Conservation (phyloP, 352 stramenopile species). For the Chrysophaeum taylorii region DNA sequence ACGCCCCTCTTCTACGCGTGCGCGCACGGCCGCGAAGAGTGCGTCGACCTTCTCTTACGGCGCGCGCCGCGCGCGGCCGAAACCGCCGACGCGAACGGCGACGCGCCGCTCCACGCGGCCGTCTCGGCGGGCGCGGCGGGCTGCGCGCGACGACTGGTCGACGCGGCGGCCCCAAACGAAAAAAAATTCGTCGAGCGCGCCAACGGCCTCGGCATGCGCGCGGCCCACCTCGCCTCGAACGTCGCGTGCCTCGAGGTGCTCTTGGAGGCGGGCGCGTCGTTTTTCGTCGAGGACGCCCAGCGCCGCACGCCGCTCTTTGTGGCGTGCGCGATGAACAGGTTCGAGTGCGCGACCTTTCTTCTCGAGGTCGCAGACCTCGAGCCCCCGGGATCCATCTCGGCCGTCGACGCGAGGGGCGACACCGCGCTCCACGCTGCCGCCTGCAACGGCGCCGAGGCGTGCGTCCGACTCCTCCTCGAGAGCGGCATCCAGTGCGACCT, state of each 20-base stretch:
- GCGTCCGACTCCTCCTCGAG: conserved; percentile 21
- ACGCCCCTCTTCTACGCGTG: conserved; percentile 38
- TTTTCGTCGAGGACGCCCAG: conserved; percentile 15
- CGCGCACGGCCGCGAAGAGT: conserved; percentile 28
- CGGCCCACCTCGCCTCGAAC: conserved; percentile 12
- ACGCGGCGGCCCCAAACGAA: neutral
- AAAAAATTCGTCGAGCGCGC: neutral
- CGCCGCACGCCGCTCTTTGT: conserved; percentile 20
- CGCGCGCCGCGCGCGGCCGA: conserved; percentile 8
- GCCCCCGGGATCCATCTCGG: neutral
- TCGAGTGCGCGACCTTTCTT: conserved; percentile 19
- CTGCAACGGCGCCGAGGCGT: conserved; percentile 20
- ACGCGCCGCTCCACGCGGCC: conserved; percentile 23
- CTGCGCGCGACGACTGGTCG: conserved; percentile 15
- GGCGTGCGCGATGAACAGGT: conserved; percentile 23
- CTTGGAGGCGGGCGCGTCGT: conserved; percentile 11
- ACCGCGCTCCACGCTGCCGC: conserved; percentile 24
- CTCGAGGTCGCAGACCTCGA: conserved; percentile 21
- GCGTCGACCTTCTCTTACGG: conserved; percentile 26
- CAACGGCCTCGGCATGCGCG: conserved; percentile 16
- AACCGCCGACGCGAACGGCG: conserved; percentile 21
- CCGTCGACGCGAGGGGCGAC: conserved; percentile 21
- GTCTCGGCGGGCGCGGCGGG: conserved; percentile 15
- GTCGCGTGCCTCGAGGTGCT: conserved; percentile 17
- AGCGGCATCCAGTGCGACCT: conserved; percentile 9